Percentiles rank a stretch among this genome's conserved stretches.
These are phyloP conservation scores for Endoconidiophora polonica DNA, from an alignment of 2,329 filamentous ascomycete genomes.

Conservation along the genomic window DNA sequence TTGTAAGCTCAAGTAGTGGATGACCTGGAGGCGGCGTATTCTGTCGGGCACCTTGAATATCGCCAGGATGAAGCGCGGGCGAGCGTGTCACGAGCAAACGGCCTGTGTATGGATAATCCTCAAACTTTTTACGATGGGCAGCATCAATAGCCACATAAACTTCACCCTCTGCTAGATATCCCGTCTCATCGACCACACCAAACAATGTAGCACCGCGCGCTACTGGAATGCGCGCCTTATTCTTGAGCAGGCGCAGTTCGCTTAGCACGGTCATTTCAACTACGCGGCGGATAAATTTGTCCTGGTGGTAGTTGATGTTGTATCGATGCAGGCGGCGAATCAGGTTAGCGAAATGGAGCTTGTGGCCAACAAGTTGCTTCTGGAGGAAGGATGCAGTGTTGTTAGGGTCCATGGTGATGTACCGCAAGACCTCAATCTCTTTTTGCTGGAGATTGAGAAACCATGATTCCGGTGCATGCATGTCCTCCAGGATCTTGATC, in stretches of 20 bases:
- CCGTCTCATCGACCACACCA: conserved; percentile 71
- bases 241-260: conserved; percentile 58
- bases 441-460: conserved; percentile 48
- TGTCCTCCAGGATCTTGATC: conserved; percentile 76
- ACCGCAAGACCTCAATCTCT: conserved; percentile 43
- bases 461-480: conserved; percentile 38
- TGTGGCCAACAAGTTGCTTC: conserved; percentile 40
- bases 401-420: conserved; percentile 36
- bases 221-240: conserved; percentile 60
- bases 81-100: conserved; percentile 55
- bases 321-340: conserved; percentile 41
- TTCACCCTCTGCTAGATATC: conserved; percentile 46
- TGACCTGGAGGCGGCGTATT: conserved; percentile 42
- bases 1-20: conserved; percentile 43
- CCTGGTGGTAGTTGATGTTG: conserved; percentile 47
- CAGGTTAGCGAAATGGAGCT: conserved; percentile 43
- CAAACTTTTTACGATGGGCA: not conserved
- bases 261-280: conserved; percentile 55
- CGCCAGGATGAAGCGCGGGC: conserved; percentile 66
- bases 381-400: conserved; percentile 54
- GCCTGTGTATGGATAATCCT: conserved; percentile 16
- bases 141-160: conserved; percentile 46
- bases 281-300: conserved; percentile 51
- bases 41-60: conserved; percentile 51
- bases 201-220: conserved; percentile 57